A percentile compares a stretch with the other conserved stretches of the same genome.
Conservation (phyloP, 495 filamentous ascomycete species). For the Xylaria flabelliformis region DNA sequence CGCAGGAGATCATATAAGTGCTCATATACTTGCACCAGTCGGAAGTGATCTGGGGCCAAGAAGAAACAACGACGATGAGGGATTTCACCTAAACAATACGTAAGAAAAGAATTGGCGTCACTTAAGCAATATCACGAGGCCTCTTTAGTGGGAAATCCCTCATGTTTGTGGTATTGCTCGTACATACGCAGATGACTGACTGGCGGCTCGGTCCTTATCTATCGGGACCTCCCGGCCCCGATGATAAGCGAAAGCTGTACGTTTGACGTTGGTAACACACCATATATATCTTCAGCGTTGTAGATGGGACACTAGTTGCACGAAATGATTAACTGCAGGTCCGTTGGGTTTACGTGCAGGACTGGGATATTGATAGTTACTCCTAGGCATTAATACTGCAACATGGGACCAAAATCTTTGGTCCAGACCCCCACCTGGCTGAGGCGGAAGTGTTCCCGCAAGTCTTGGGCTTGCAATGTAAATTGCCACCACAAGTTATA, state of each 20-base stretch:
- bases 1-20: neutral
- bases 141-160: slow-evolving; percentile 16
- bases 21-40: slow-evolving; percentile 17
- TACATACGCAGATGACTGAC: slow-evolving; percentile 4
- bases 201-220: slow-evolving; percentile 11
- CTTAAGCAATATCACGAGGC: slow-evolving; percentile 17
- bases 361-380: neutral
- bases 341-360: slow-evolving; percentile 19
- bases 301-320: neutral
- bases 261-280: neutral
- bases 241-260: slow-evolving; percentile 11
- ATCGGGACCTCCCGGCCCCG: slow-evolving; percentile 13
- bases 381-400: neutral
- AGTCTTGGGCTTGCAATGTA: neutral
- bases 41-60: neutral
- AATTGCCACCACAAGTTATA: neutral
- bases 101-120: slow-evolving; percentile 7
- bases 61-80: neutral
- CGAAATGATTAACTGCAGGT: neutral
- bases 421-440: neutral
- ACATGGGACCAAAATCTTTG: neutral
- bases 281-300: neutral
- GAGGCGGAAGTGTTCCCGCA: neutral
- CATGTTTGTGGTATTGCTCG: slow-evolving; percentile 7
- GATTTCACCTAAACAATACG: slow-evolving; percentile 1